Evolutionary conservation across 2,329 filamentous ascomycete genomes (phyloP).

Genomic region (Exophiala xenobiotica): DNA sequence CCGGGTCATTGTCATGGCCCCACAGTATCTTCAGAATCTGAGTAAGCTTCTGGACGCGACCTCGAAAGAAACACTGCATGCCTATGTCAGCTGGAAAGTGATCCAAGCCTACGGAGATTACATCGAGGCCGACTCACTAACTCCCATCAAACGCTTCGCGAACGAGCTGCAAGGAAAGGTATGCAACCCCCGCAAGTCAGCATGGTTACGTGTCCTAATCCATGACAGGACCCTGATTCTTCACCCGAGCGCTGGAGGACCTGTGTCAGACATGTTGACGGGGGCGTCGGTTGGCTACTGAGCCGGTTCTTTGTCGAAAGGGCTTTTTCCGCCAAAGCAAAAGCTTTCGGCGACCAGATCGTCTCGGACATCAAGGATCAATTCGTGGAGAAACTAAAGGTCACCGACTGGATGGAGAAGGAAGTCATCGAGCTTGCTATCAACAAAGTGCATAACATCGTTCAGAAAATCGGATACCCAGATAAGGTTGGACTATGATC

Average conservation of each 20-base stretch:
- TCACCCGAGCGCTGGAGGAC: conserved; percentile 65
- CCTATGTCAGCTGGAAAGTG: conserved; percentile 65
- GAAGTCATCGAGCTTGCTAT: conserved; percentile 60
- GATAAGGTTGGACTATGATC: conserved; percentile 37
- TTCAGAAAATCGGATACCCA: conserved; percentile 68
- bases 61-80: conserved; percentile 55
- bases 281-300: conserved; percentile 64
- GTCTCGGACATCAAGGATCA: conserved; percentile 68
- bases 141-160: conserved; percentile 59
- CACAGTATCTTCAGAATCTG: conserved; percentile 60
- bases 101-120: conserved; percentile 54
- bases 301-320: conserved; percentile 70
- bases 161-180: conserved; percentile 61
- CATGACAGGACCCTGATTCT: conserved; percentile 59
- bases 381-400: conserved; percentile 61
- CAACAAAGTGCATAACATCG: conserved; percentile 65
- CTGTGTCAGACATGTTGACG: conserved; percentile 60
- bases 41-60: conserved; percentile 56
- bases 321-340: conserved; percentile 62
- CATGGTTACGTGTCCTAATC: too few species aligned
- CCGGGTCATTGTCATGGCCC: conserved; percentile 59
- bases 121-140: conserved; percentile 60
- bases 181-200: neutral
- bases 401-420: conserved; percentile 64
- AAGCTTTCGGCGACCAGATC: conserved; percentile 66